Base-by-base conservation (phyloP, 352 stramenopile genomes). In the Pythium grandisporangium region DNA sequence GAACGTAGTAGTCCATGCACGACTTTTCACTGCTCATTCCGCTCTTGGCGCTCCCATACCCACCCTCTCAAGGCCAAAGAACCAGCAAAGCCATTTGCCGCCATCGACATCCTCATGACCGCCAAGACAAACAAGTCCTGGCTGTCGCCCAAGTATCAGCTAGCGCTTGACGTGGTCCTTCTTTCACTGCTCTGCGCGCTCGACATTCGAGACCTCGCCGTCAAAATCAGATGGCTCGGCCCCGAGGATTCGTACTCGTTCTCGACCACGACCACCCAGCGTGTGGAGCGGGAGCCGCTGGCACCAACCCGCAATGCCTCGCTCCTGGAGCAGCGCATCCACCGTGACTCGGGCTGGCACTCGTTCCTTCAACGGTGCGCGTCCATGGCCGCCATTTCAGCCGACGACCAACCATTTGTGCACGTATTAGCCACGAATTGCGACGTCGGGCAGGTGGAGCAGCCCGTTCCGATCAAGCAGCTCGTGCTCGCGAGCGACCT, bases 141-240 rank as follows among this genome's bases (percentile, higher is more conserved):
- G n/a, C n/a, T 32, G 27, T 32, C 27, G 27, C 27, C 27, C 8
- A 8, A 14, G 14, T 32, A 14, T 4, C 53, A 56, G 38, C 33
- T 61, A 10, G 37, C 56, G 8, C 20, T 61, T 14, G 53, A 61
- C 27, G 36, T 61, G 23, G 47, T 46, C 19, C 42, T 61, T 22
- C 32, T 63, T 30, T 21, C 42, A 1, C 12, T 54, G 14, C 55
- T 63, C 45, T 51, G 48, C 33, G 5, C 29, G 13, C 44, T 58
- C 16, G 54, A 63, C 29, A 45, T 35, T 5, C 54, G 54, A 23
- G 54, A 63, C 17, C 43, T 63, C 42, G 43, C 43, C 14, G 58
- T 46, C 54, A 63, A 58, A 48, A 63, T 44, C 16, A 34, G 17
- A 14, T 58, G 54, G 49, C 20, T 63, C 32, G 54, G 54, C 5